Conservation (phyloP, 2,329 filamentous ascomycete genomes). For the Trichoderma breve region DNA sequence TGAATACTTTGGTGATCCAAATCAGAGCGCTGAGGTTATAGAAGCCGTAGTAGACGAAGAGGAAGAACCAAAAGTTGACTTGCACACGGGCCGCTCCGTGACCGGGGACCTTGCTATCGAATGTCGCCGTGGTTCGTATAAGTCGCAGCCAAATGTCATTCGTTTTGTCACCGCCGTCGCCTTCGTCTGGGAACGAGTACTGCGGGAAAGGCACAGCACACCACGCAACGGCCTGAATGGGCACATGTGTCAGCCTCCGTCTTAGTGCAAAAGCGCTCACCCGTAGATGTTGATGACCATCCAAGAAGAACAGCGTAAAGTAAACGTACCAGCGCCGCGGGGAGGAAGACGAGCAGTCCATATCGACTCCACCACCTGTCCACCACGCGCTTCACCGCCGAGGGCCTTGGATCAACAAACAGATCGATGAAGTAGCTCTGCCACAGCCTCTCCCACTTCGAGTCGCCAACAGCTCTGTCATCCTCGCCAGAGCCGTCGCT, state of each 20-base stretch:
- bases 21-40: conserved; percentile 66
- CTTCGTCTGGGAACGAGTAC: conserved; percentile 50
- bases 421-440: conserved; percentile 47
- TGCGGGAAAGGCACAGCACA: conserved; percentile 65
- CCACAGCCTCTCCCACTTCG: conserved; percentile 35
- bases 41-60: conserved; percentile 67
- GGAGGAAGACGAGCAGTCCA: conserved; percentile 58
- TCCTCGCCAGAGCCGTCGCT: conserved; percentile 22
- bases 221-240: conserved; percentile 58
- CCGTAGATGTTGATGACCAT: background rate
- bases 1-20: conserved; percentile 72
- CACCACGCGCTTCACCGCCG: conserved; percentile 56
- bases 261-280: background rate
- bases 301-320: background rate
- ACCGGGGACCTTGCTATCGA: conserved; percentile 47
- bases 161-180: conserved; percentile 29
- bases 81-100: conserved; percentile 63
- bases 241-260: background rate
- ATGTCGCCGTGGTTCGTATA: background rate
- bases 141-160: background rate
- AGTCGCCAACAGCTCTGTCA: conserved; percentile 36
- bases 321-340: conserved; percentile 54
- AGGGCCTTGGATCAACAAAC: conserved; percentile 60
- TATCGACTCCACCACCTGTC: conserved; percentile 64
- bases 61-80: conserved; percentile 71